Evolutionary conservation across 2,329 filamentous ascomycete species (phyloP).

Genomic region (Fusarium proliferatum): DNA sequence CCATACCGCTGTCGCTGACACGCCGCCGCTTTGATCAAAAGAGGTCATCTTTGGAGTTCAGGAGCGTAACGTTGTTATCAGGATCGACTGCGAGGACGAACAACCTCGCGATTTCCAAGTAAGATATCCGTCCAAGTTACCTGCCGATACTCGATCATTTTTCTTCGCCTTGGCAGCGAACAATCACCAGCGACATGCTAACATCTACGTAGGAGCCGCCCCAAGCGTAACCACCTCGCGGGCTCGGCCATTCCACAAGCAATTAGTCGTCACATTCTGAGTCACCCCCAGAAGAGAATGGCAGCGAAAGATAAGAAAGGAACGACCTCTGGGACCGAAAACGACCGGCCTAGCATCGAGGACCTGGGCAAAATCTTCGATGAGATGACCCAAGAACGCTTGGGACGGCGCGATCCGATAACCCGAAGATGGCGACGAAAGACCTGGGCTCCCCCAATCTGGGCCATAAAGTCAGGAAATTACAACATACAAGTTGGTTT

Average conservation of each 20-base stretch:
- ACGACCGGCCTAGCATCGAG: neutral
- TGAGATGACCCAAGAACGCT: neutral
- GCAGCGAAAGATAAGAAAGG: neutral
- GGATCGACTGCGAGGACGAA: neutral
- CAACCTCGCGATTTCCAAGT: neutral
- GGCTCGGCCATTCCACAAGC: neutral
- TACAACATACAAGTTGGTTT: no score
- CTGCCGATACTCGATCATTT: neutral
- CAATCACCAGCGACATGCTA: fast-evolving
- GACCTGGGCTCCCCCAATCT: no score
- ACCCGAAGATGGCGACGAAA: no score
- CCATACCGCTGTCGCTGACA: neutral
- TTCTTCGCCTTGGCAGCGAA: neutral
- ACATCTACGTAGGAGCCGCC: neutral
- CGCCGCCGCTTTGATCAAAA: neutral
- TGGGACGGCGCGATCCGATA: neutral
- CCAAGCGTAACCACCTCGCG: neutral
- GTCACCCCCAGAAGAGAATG: neutral
- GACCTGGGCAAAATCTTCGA: neutral
- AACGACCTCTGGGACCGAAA: neutral
- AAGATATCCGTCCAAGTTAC: no score
- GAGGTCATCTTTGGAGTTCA: neutral
- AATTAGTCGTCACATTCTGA: neutral
- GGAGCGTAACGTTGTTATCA: neutral
- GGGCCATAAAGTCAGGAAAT: no score